Evolutionary conservation across 2,329 filamentous ascomycete genomes (phyloP), one percentile per base, ranked within the genome.

Genomic region (Monosporascus sp.): DNA sequence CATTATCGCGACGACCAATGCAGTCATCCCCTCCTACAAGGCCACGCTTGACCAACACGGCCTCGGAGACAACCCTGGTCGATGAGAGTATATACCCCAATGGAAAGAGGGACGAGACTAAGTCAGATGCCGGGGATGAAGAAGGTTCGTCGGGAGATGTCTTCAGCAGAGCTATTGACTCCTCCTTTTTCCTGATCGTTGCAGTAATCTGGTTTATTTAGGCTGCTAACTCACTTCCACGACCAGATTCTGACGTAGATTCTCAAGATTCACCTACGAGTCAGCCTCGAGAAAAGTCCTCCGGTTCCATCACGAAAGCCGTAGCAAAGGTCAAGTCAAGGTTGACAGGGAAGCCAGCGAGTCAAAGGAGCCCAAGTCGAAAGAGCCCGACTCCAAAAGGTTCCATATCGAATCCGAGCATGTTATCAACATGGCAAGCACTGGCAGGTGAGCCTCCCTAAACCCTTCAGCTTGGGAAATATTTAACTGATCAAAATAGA

Each of bases 41-140:
- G 25, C 37, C 35, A 9, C 55, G 59, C 41, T 57, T 60, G 20
- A 45, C 45, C 18, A 61, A 58, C 3, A 49, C 51, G n/a, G 53
- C 54, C 27, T 60, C 63, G 17, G 60, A 61, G 17, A 56, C 20
- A n/a, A 65, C 61, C 20, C 43, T 64, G 22, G 55, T 59, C 6
- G 54, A 56, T 18, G 47, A 51, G 7, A 22, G 11, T 14, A 35
- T 14, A 35, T 35, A 5, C 2, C 11, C 46, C 43, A 41, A 25
- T 14, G 51, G 41, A 9, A 56, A 52, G 8, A 27, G 27, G 15
- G n/a, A 48, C 6, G 15, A 17, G 2, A 39, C 44, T 6, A 39
- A 44, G 35, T 25, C 38, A 37, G 50, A 54, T 38, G 41, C 18
- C 9, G 31, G 54, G 45, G 45, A 48, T 5, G 43, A 54, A 9